A percentile compares a stretch with the other conserved stretches of the same genome.
Conservation (phyloP, 768 basidiomycete species). For the Termitomyces sp. region DNA sequence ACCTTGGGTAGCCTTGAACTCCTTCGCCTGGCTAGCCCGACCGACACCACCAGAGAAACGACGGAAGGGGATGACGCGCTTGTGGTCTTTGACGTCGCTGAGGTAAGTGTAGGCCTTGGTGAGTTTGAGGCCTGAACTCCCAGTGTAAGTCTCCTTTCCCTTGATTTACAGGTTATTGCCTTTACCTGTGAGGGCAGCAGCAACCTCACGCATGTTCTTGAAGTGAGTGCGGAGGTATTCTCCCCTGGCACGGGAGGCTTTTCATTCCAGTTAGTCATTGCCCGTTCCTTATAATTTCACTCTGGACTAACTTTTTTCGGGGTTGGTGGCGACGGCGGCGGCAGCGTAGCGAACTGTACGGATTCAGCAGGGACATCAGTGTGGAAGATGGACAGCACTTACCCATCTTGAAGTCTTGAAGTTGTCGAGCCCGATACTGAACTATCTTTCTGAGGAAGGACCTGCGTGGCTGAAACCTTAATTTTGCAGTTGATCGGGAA, state of each 20-base stretch:
- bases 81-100: slow-evolving; percentile 91
- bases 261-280: slow-evolving; percentile 17
- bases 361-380: slow-evolving; percentile 15
- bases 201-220: slow-evolving; percentile 99
- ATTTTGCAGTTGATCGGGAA: slow-evolving; percentile 27
- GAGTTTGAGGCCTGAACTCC: slow-evolving; percentile 75
- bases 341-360: slow-evolving; percentile 87
- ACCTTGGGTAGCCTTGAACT: slow-evolving; percentile 97
- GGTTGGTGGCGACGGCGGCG: slow-evolving; percentile 81
- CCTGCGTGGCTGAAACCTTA: slow-evolving; percentile 43
- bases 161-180: slow-evolving; percentile 8
- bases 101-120: slow-evolving; percentile 95
- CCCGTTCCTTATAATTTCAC: neutral
- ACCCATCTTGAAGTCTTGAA: slow-evolving; percentile 66
- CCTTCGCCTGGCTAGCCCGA: slow-evolving; percentile 90
- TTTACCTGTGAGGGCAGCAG: slow-evolving; percentile 86
- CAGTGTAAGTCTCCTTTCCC: neutral
- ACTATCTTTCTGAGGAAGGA: slow-evolving; percentile 15
- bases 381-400: slow-evolving; percentile 26
- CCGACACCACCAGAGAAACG: slow-evolving; percentile 95
- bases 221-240: slow-evolving; percentile 99
- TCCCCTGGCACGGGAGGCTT: slow-evolving; percentile 89
- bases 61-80: slow-evolving; percentile 94
- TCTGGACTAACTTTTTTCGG: slow-evolving; percentile 81
- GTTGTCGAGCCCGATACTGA: slow-evolving; percentile 37